Evolutionary conservation across 305 asterid genomes (phyloP), one percentile per base, ranked within the genome.

Genomic region (Solanum hybrid): DNA sequence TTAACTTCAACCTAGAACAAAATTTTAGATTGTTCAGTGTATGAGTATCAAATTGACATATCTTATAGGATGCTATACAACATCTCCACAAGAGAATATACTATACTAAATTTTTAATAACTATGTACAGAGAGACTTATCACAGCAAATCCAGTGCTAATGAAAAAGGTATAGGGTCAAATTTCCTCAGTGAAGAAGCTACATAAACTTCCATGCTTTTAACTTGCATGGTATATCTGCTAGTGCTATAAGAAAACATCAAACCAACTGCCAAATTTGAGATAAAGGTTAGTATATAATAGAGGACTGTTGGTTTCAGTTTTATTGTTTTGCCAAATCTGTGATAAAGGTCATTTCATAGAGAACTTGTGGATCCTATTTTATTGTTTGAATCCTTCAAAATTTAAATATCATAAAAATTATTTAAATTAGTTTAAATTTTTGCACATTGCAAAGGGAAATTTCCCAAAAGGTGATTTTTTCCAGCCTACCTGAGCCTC

Each of bases 1-100:
- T 96, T 98, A 42, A 98, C 90, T 90, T 98, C 99, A 89, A 96
- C 93, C 99, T 98, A 90, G 90, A 91, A 89, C 82, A 84, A 87
- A 89, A 38, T 85, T 79, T 14, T 37, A 26, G 66, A 69, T 36
- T 46, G 73, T 17, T 84, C 87, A 84, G 73, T 46, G 40, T 51
- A 51, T 84, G 75, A 2, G 10, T 20, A 46, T 27, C 29, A 46
- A 82, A 82, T 82, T 42, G 16, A 29, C 72, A 81, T 6, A 81
- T 16, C 71, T 26, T 27, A 81, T 27, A 5, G 37, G 10, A 81
- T 27, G 46, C 10, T 42, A 81, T 81, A 81, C 71, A 27, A 82
- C 32, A 80, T 38, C 56, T 37, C 29, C 34, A 2, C 69, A 8
- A 79, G 66, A 40, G 32, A 13, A 80, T 80, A 14, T 40, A 26